Evolutionary conservation across 2,329 filamentous ascomycete genomes (phyloP).

Genomic region (Aspergillus persii): DNA sequence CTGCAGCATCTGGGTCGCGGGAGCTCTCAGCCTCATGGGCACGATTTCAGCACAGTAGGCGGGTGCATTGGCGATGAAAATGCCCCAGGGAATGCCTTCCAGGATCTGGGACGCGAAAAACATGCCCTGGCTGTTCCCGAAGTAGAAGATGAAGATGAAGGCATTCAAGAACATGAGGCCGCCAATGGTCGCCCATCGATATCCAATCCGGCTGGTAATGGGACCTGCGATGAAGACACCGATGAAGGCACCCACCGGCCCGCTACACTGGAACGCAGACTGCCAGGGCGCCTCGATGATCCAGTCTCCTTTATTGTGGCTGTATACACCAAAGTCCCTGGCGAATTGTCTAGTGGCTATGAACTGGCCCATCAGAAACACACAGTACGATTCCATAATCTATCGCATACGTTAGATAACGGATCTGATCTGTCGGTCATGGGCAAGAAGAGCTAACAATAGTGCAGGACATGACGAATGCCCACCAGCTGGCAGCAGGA

Average conservation of each 20-base stretch:
- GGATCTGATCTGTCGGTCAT: slow-evolving; percentile 16
- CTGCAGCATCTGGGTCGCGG: slow-evolving; percentile 62
- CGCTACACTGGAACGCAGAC: slow-evolving; percentile 55
- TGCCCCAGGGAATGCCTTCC: slow-evolving; percentile 63
- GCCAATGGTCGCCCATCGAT: slow-evolving; percentile 57
- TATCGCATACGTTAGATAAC: slow-evolving; percentile 28
- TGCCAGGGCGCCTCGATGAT: slow-evolving; percentile 58
- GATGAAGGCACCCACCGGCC: slow-evolving; percentile 52
- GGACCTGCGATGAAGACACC: slow-evolving; percentile 51
- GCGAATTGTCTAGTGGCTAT: slow-evolving; percentile 52
- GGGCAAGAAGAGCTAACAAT: slow-evolving; percentile 47
- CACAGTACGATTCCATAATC: slow-evolving; percentile 65
- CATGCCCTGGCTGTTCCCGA: slow-evolving; percentile 44
- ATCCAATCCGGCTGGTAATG: slow-evolving; percentile 60
- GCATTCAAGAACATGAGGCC: slow-evolving; percentile 53
- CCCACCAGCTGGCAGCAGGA: slow-evolving; percentile 55
- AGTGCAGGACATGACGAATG: slow-evolving; percentile 55
- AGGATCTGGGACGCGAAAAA: slow-evolving; percentile 57
- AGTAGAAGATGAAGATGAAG: slow-evolving; percentile 54
- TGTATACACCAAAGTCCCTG: slow-evolving; percentile 46
- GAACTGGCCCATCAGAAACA: slow-evolving; percentile 62
- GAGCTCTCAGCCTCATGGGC: slow-evolving; percentile 56
- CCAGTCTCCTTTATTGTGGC: slow-evolving; percentile 17
- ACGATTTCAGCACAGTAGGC: slow-evolving; percentile 64
- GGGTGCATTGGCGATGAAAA: slow-evolving; percentile 65